A percentile compares a stretch with the other conserved stretches of the same genome.
These are phyloP conservation scores for Bacterosira constricta DNA, from an alignment of 108 stramenopile genomes.

Conservation along the genomic window DNA sequence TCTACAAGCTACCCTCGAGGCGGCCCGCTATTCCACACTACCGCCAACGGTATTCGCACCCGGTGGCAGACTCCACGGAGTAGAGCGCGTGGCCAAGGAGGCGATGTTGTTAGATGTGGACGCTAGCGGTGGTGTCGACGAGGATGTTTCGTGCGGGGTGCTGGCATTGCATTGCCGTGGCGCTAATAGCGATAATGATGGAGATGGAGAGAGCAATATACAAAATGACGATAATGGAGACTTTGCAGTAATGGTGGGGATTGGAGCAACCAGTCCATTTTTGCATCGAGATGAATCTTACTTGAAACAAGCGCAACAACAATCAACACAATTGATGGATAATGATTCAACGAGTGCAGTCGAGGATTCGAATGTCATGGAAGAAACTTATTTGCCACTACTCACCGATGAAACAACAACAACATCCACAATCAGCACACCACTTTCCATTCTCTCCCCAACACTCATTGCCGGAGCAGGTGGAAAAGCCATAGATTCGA, in stretches of 20 bases:
- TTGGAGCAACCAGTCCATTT: slow-evolving; percentile 46
- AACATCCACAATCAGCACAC: slow-evolving; percentile 3
- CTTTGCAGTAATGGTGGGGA: slow-evolving; percentile 64
- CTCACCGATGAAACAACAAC: neutral
- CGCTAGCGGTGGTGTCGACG: too few relatives aligned
- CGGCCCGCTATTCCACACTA: slow-evolving; percentile 45
- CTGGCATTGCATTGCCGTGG: too few relatives aligned
- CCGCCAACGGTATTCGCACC: slow-evolving; percentile 81
- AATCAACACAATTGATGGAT: neutral
- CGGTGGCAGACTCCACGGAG: slow-evolving; percentile 66
- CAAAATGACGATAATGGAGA: slow-evolving; percentile 25
- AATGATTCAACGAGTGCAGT: neutral
- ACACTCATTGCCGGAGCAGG: slow-evolving; percentile 53
- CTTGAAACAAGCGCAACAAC: neutral
- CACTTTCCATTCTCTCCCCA: slow-evolving; percentile 51
- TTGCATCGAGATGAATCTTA: slow-evolving; percentile 19
- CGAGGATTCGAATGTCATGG: neutral
- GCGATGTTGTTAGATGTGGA: too few relatives aligned
- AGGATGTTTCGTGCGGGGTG: too few relatives aligned
- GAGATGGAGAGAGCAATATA: too few relatives aligned
- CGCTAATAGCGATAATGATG: too few relatives aligned
- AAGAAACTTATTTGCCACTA: neutral
- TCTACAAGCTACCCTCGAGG: slow-evolving; percentile 37
- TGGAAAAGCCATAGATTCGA: slow-evolving; percentile 63
- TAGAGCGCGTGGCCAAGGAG: slow-evolving; percentile 67